Percentiles rank a stretch among this genome's conserved stretches.
Evolutionary conservation across 2,329 filamentous ascomycete species (phyloP).

Genomic region (Keithomyces neogunnii): DNA sequence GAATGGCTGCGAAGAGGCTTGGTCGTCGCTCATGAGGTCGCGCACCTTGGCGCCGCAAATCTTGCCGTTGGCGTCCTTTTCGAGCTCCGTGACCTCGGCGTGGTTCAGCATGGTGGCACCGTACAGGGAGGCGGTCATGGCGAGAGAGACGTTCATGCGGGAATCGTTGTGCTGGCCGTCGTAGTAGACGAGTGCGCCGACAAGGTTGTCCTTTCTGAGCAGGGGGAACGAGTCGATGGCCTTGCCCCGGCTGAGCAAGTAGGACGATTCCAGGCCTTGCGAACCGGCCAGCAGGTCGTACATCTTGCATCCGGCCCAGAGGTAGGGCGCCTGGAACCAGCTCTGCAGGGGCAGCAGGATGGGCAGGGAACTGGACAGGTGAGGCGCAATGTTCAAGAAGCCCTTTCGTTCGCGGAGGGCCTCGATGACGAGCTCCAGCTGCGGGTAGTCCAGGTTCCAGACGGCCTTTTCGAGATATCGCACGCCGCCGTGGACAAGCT

Average conservation of each 20-base stretch:
- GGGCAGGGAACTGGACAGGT: constrained; percentile 71
- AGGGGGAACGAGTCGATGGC: constrained; percentile 72
- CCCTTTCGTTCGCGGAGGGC: constrained; percentile 75
- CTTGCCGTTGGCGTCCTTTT: constrained; percentile 61
- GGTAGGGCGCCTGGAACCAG: constrained; percentile 76
- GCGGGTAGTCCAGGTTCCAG: constrained; percentile 76
- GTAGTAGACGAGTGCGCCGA: constrained; percentile 78
- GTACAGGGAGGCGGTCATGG: constrained; percentile 71
- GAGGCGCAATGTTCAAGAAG: constrained; percentile 74
- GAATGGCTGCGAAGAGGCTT: constrained; percentile 50
- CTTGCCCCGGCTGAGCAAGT: constrained; percentile 70
- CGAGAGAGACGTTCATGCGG: constrained; percentile 77
- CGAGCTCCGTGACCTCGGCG: constrained; percentile 65
- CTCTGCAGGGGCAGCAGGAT: constrained; percentile 77
- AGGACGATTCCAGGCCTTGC: constrained; percentile 76
- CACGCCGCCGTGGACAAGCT: constrained; percentile 78
- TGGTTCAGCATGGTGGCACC: constrained; percentile 76
- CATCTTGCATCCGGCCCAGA: constrained; percentile 63
- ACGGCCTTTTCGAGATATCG: constrained; percentile 81
- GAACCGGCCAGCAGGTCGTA: constrained; percentile 77
- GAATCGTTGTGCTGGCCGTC: constrained; percentile 84
- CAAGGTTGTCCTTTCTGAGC: constrained; percentile 62
- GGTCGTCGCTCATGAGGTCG: constrained; percentile 52
- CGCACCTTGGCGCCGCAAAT: constrained; percentile 55
- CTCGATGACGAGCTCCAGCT: constrained; percentile 74